Evolutionary conservation across 306 rosid species (phyloP), one percentile per base, ranked within the genome.

Genomic region (Quercus robur): DNA sequence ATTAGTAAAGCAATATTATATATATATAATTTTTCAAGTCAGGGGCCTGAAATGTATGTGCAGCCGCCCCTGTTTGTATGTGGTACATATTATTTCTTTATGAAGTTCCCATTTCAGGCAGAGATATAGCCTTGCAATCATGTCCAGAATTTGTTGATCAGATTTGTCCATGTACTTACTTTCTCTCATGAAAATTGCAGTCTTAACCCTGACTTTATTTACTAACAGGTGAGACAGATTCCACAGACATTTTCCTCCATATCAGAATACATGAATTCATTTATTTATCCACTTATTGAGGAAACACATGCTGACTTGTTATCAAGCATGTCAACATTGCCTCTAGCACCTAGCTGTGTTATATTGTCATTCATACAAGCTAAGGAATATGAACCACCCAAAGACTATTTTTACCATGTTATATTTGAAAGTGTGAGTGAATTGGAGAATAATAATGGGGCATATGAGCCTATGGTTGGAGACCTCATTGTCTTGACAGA

Each of bases 271-370:
- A 5, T 77, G 86, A 57, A 75, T 23, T 86, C 91, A 28, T 90
- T 90, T 78, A 21, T 85, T 38, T 83, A 81, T 66, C 64, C 90
- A 69, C 78, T 92, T 64, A 77, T 88, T 21, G 90, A 88, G 82
- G 97, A 92, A 75, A 88, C 83, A 19, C 97, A 62, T 15, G 80
- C 80, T 35, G 93, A 87, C 1, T 51, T 91, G 14, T 75, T 67
- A 26, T 84, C 91, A 52, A 79, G 83, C 74, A 56, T 87, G 64
- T 72, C 5, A 33, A 28, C 69, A 8, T 62, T 89, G 51, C 68
- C 87, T 4, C 52, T 78, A 3, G 84, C 93, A 19, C 80, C 89
- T 5, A 54, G 46, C 18, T 77, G 87, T 57, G 85, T 77, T 76
- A 77, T 92, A 74, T 5, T 23, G 28, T 64, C 76, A 3, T n/a